Evolutionary conservation across 2,329 filamentous ascomycete species (phyloP).

Genomic region (Rutstroemia sp.): DNA sequence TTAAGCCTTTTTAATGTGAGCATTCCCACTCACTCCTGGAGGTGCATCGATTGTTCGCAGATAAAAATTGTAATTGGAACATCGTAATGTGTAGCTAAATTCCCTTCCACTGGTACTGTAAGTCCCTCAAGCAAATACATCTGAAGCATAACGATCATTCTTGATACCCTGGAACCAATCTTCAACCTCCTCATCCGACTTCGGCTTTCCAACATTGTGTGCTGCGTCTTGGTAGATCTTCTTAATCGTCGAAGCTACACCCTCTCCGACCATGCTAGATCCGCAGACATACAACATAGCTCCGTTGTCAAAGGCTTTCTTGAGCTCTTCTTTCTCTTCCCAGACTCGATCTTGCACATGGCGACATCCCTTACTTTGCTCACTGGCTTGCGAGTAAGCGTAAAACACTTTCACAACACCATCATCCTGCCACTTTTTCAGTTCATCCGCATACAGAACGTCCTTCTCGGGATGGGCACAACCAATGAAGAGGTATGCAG

Average conservation of each 20-base stretch:
- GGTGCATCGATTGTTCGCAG: too few species aligned
- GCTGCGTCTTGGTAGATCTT: conserved; percentile 7
- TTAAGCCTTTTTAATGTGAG: too few species aligned
- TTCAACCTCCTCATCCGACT: conserved; percentile 11
- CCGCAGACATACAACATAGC: conserved; percentile 13
- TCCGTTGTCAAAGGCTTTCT: conserved; percentile 7
- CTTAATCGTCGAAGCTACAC: conserved; percentile 5
- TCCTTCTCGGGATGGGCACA: conserved; percentile 37
- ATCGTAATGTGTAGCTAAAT: neutral
- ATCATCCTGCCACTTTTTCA: conserved; percentile 24
- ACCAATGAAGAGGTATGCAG: conserved; percentile 40
- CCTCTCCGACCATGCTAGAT: conserved; percentile 6
- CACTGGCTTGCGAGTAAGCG: conserved; percentile 1
- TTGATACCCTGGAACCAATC: conserved; percentile 10
- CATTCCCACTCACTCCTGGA: too few species aligned
- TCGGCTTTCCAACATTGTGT: neutral
- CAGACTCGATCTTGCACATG: conserved; percentile 13
- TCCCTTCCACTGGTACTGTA: neutral
- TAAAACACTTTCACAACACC: conserved; percentile 11
- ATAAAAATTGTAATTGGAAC: neutral
- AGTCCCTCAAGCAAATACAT: conserved; percentile 8
- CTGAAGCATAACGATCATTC: conserved; percentile 11
- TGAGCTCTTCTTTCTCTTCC: conserved; percentile 9
- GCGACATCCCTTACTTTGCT: conserved; percentile 2
- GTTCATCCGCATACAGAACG: conserved; percentile 34